Percentiles rank a stretch among this genome's conserved stretches.
phyloP scores from a whole-genome alignment of 768 basidiomycete genomes.

The Baorangia bicolor region DNA sequence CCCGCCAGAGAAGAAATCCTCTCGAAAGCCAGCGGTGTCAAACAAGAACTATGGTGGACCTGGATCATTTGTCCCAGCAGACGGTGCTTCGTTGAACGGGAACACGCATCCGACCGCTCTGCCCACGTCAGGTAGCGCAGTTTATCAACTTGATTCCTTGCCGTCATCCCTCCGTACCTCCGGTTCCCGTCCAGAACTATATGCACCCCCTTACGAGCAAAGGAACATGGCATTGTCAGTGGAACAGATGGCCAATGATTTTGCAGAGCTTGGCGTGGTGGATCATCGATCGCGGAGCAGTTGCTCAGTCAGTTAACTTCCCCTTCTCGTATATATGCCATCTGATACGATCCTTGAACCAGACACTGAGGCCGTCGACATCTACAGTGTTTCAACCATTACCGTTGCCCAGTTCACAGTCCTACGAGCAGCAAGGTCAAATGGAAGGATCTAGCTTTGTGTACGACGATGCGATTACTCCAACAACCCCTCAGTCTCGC shows the following conservation, averaged over 20 bases:
- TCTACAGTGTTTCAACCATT: conserved; percentile 35
- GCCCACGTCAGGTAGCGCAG: conserved; percentile 28
- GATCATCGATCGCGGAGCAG: conserved; percentile 54
- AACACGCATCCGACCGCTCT: conserved; percentile 9
- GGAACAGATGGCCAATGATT: conserved; percentile 60
- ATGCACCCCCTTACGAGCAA: conserved; percentile 72
- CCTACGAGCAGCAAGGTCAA: conserved; percentile 38
- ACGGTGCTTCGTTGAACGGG: conserved; percentile 32
- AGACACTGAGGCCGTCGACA: conserved; percentile 39
- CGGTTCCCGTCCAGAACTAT: conserved; percentile 65
- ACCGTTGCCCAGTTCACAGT: conserved; percentile 35
- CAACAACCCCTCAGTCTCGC: conserved; percentile 37
- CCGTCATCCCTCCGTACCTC: conserved; percentile 64
- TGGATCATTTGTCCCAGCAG: conserved; percentile 67
- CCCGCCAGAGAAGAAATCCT: conserved; percentile 67
- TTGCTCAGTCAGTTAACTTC: conserved; percentile 48
- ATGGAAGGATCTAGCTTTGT: conserved; percentile 32
- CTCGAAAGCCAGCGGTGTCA: conserved; percentile 47
- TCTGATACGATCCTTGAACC: conserved; percentile 30
- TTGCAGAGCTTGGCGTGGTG: conserved; percentile 62
- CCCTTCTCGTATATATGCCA: neutral
- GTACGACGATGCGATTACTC: conserved; percentile 42
- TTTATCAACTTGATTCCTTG: conserved; percentile 46
- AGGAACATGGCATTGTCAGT: conserved; percentile 40
- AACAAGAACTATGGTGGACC: conserved; percentile 75